Evolutionary conservation across 208 protist genomes (phyloP).

Genomic region (Crithidia mellificae): DNA sequence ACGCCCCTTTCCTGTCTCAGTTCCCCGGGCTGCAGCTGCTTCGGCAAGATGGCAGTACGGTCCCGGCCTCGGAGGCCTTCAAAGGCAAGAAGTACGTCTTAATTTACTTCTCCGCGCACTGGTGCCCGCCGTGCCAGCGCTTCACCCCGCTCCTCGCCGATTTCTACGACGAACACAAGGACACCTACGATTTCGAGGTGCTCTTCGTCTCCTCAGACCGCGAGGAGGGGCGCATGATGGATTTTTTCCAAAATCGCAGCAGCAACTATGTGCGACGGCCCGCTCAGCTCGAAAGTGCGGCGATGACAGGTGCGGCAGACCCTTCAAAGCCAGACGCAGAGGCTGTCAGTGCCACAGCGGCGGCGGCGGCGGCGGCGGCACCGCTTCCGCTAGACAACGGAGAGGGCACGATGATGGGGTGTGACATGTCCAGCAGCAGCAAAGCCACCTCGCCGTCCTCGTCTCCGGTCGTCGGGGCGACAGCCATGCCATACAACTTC

Average conservation of each 20-base stretch:
- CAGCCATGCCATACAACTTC: neutral
- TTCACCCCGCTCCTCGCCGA: slow-evolving; percentile 81
- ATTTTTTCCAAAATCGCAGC: slow-evolving; percentile 62
- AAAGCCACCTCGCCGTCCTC: slow-evolving; percentile 1
- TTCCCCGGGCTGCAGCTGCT: slow-evolving; percentile 36
- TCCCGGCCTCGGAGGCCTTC: slow-evolving; percentile 23
- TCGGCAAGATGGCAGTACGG: slow-evolving; percentile 42
- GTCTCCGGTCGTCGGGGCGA: neutral
- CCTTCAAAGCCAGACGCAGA: too few species aligned
- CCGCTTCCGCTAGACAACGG: neutral
- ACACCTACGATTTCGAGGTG: slow-evolving; percentile 54
- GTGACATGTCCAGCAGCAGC: slow-evolving; percentile 8
- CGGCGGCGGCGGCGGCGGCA: neutral
- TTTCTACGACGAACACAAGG: slow-evolving; percentile 57
- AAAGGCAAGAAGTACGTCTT: slow-evolving; percentile 49
- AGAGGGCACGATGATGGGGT: neutral
- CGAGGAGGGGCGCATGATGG: slow-evolving; percentile 54
- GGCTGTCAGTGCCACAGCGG: too few species aligned
- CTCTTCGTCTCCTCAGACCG: slow-evolving; percentile 71
- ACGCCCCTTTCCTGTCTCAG: too few species aligned
- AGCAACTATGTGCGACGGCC: slow-evolving; percentile 42
- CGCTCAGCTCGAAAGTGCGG: neutral
- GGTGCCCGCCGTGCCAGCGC: slow-evolving; percentile 83
- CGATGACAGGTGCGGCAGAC: too few species aligned
- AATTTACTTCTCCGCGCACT: slow-evolving; percentile 87